Conservation (phyloP, 192 early-diverging fungal genomes). For the Helicostylum pulchrum region DNA sequence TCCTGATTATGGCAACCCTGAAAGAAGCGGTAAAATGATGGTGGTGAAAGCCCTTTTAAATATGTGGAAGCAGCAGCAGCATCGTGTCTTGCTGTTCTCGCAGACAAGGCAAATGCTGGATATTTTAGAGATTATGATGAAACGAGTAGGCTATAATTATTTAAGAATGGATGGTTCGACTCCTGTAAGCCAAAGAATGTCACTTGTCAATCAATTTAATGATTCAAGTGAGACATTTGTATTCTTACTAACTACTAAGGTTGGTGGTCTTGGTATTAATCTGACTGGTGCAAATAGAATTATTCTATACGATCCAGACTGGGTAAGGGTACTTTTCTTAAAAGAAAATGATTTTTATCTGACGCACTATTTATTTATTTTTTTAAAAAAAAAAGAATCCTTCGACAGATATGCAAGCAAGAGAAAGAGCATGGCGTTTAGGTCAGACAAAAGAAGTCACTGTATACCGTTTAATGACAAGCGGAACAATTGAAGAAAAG, state of each 20-base stretch:
- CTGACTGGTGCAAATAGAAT: conserved; percentile 92
- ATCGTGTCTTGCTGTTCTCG: conserved; percentile 87
- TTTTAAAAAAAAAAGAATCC: conserved; percentile 67
- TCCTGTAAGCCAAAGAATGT: conserved; percentile 79
- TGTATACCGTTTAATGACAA: conserved; percentile 94
- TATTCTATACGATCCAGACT: conserved; percentile 96
- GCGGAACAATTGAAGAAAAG: conserved; percentile 93
- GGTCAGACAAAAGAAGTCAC: conserved; percentile 87
- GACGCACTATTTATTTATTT: neutral
- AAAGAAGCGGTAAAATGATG: conserved; percentile 82
- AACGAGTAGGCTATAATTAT: conserved; percentile 56
- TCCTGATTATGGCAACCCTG: conserved; percentile 59
- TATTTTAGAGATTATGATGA: conserved; percentile 81
- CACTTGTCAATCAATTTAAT: conserved; percentile 88
- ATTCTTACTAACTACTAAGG: conserved; percentile 96
- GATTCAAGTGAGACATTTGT: conserved; percentile 64
- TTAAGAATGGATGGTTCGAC: conserved; percentile 96
- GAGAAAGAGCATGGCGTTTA: conserved; percentile 93
- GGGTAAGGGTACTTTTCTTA: conserved; percentile 51
- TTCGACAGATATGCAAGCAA: conserved; percentile 91
- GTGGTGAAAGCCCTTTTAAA: conserved; percentile 80
- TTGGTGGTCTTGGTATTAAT: conserved; percentile 94
- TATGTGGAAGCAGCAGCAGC: conserved; percentile 78
- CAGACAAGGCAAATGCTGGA: conserved; percentile 96
- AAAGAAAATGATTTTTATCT: neutral